Evolutionary conservation across 2,329 filamentous ascomycete genomes (phyloP), one percentile per base, ranked within the genome.

Genomic region (Colletotrichum sp.): DNA sequence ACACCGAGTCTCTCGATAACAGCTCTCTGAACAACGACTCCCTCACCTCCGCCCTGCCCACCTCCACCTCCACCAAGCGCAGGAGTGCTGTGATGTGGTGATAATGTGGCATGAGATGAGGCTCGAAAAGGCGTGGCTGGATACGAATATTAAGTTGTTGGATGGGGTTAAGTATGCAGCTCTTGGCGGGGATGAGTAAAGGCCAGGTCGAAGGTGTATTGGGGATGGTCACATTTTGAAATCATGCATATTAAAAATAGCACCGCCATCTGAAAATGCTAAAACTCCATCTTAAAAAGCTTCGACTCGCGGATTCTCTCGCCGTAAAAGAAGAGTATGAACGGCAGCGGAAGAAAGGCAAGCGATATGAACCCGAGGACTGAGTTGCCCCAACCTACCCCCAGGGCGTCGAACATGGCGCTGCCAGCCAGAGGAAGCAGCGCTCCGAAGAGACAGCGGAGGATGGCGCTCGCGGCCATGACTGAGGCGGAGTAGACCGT

Each of bases 391-490:
- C 90, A 92, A 0, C 90, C 90, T 2, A 91, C 78, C 0, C 90
- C 90, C 3, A 92, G 79, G 3, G 82, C 82, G 36, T 86, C 81
- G 78, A 90, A 92, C 84, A 92, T 87, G 24, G 83, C 81, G 18
- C 88, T 79, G 0, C 87, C 90, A n/a, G 85, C 85, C 10, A 92
- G 82, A 1, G 90, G 89, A 1, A 92, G 81, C 63, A 90, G 82
- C 0, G 87, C 89, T 16, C 89, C 90, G 15, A 90, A 83, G 0
- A 90, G 79, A 15, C 79, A 80, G 34, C 90, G 82, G 13, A 92
- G 24, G 5, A 94, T 88, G 0, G 92, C 93, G 78, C 89, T 93
- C 3, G 92, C 92, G 0, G 93, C 93, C 12, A 93, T 89, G 3
- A 92, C 93, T 5, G 88, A 89, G 21, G 93, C 93, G 2, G 92